These are phyloP conservation scores for Vigna trinervia DNA, from an alignment of 306 rosid genomes.

Conservation along the genomic window DNA sequence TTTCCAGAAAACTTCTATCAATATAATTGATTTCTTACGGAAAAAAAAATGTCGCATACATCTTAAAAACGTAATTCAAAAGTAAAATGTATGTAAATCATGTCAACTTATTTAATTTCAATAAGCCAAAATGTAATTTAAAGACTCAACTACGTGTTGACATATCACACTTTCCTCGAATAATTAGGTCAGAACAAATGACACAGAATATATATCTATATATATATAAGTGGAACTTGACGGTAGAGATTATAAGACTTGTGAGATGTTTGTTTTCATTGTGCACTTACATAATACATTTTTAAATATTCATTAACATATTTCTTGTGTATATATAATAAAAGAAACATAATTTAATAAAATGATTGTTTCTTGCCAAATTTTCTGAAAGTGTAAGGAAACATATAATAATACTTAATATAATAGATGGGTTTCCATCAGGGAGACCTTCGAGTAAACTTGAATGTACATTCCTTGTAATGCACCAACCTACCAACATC, in stretches of 20 bases:
- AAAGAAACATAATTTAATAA: too few species aligned
- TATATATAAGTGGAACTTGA: background rate
- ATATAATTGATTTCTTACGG: background rate
- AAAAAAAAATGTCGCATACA: background rate
- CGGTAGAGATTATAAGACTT: background rate
- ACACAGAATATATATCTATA: too few species aligned
- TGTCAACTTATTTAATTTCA: background rate
- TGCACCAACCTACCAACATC: background rate
- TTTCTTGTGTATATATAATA: too few species aligned
- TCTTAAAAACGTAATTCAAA: background rate
- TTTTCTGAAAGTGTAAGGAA: too few species aligned
- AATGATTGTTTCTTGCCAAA: too few species aligned
- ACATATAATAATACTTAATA: too few species aligned
- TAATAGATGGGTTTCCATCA: background rate
- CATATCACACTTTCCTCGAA: background rate
- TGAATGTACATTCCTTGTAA: slow-evolving; percentile 29
- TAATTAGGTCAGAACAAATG: background rate
- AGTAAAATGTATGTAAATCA: background rate
- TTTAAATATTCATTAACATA: too few species aligned
- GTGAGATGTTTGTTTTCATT: too few species aligned
- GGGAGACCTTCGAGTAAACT: slow-evolving; percentile 1
- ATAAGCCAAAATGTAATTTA: background rate
- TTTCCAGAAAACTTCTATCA: background rate
- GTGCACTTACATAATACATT: too few species aligned
- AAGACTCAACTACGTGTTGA: slow-evolving; percentile 1